phyloP scores from a whole-genome alignment of 2,329 filamentous ascomycete species.

The Pestalotiopsis sp. region DNA sequence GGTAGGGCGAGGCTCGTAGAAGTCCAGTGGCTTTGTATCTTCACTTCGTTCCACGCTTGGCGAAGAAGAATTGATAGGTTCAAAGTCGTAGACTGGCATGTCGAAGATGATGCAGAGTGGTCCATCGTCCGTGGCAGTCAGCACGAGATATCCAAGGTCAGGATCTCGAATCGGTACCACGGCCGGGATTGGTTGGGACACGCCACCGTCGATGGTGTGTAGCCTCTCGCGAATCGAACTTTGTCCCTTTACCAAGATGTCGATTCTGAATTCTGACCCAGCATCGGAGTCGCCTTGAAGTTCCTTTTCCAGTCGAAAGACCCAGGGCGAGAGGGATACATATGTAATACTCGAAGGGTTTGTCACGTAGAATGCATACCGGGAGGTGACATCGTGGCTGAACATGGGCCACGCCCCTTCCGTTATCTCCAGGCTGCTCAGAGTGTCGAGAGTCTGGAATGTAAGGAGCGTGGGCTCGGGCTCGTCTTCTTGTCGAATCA shows the following conservation, averaged over 20 bases:
- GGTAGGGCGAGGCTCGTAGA: slow-evolving; percentile 64
- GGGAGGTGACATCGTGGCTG: slow-evolving; percentile 59
- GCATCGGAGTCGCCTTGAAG: slow-evolving; percentile 55
- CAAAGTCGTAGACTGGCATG: slow-evolving; percentile 51
- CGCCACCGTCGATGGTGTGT: slow-evolving; percentile 48
- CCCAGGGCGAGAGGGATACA: slow-evolving; percentile 61
- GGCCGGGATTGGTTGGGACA: slow-evolving; percentile 51
- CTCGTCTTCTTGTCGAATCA: slow-evolving; percentile 34
- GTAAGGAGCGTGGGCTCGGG: slow-evolving; percentile 53
- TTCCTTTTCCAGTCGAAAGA: slow-evolving; percentile 64
- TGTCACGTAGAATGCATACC: slow-evolving; percentile 64
- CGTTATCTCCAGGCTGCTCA: slow-evolving; percentile 53
- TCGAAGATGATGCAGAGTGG: slow-evolving; percentile 62
- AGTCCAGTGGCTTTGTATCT: slow-evolving; percentile 48
- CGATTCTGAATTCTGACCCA: slow-evolving; percentile 62
- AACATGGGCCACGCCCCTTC: slow-evolving; percentile 64
- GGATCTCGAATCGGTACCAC: slow-evolving; percentile 57
- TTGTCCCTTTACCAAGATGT: slow-evolving; percentile 59
- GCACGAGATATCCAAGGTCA: slow-evolving; percentile 63
- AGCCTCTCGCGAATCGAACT: slow-evolving; percentile 57
- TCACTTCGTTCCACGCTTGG: slow-evolving; percentile 42
- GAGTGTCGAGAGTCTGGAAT: slow-evolving; percentile 63
- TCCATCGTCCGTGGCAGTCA: slow-evolving; percentile 59
- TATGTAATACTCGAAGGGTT: slow-evolving; percentile 61
- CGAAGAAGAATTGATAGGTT: slow-evolving; percentile 42